These are phyloP conservation scores for Populus hybrid DNA, from an alignment of 441 rosid species.

Conservation along the genomic window DNA sequence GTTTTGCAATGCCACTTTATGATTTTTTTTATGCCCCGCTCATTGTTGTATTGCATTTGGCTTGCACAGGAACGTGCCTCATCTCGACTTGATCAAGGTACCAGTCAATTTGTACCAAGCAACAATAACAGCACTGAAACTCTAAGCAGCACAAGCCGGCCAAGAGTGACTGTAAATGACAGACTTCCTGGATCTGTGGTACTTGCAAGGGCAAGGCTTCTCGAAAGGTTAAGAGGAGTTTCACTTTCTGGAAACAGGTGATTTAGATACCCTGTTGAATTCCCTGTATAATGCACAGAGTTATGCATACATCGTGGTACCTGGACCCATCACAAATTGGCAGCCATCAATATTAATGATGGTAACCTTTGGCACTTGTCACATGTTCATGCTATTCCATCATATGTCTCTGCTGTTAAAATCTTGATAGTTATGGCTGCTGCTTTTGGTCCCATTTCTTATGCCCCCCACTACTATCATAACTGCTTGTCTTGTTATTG, in stretches of 20 bases:
- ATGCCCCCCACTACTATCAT: not conserved
- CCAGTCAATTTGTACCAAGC: constrained; percentile 31
- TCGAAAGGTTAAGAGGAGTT: constrained; percentile 83
- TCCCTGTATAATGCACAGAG: not conserved
- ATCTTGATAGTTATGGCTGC: not conserved
- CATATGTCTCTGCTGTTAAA: not conserved
- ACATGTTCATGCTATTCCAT: not conserved
- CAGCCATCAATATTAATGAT: not conserved
- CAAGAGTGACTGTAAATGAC: constrained; percentile 39
- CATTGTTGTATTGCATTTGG: constrained; percentile 2
- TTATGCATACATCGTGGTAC: not conserved
- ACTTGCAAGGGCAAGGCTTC: constrained; percentile 87
- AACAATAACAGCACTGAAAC: constrained; percentile 33
- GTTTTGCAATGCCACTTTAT: not conserved
- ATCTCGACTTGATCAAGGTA: constrained; percentile 36
- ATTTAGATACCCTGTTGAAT: not conserved
- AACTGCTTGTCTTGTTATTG: not conserved
- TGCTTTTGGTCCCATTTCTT: not conserved
- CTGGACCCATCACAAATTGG: not conserved
- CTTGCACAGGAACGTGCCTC: constrained; percentile 50
- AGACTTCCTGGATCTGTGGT: constrained; percentile 91
- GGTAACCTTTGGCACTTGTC: not conserved
- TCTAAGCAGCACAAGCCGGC: constrained; percentile 34
- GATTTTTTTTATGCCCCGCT: not conserved
- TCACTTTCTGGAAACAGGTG: constrained; percentile 66